Percentiles rank a stretch among this genome's conserved stretches.
These are phyloP conservation scores for Penicillium sp. DNA, from an alignment of 2,329 filamentous ascomycete species.

Conservation along the genomic window DNA sequence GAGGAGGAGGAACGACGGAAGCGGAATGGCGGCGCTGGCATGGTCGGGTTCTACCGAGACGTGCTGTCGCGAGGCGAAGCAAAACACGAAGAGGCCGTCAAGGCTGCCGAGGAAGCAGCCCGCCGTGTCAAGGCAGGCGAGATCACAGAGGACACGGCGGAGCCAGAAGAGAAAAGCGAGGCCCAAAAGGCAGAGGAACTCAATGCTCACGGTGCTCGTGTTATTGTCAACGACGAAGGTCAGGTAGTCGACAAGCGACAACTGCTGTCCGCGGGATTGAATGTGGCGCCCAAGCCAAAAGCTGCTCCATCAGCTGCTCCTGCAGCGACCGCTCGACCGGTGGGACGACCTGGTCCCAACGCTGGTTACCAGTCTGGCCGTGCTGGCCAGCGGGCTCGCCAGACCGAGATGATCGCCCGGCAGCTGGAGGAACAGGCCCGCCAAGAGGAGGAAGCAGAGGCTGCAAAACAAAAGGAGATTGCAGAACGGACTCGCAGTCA, in stretches of 20 bases:
- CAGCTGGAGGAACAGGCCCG: slow-evolving; percentile 55
- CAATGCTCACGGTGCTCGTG: slow-evolving; percentile 47
- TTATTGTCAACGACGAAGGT: slow-evolving; percentile 60
- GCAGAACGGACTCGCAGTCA: slow-evolving; percentile 54
- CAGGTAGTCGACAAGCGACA: slow-evolving; percentile 61
- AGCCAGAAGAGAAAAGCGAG: slow-evolving; percentile 42
- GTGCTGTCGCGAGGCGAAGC: slow-evolving; percentile 56
- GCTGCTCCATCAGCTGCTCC: slow-evolving; percentile 16
- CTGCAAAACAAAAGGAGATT: slow-evolving; percentile 49
- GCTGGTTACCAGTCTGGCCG: slow-evolving; percentile 37
- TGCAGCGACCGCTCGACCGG: slow-evolving; percentile 17
- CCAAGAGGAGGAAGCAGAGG: slow-evolving; percentile 54
- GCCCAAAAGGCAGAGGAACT: slow-evolving; percentile 54
- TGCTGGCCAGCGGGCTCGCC: slow-evolving; percentile 48
- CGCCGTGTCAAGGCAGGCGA: slow-evolving; percentile 34
- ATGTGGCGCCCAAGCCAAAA: slow-evolving; percentile 54
- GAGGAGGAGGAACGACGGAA: slow-evolving; percentile 49
- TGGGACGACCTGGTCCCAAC: slow-evolving; percentile 19
- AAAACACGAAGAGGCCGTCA: slow-evolving; percentile 53
- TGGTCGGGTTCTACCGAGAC: slow-evolving; percentile 57
- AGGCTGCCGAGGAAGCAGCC: slow-evolving; percentile 48
- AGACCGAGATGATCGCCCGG: slow-evolving; percentile 56
- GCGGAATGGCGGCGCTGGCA: slow-evolving; percentile 48
- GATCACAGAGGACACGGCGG: slow-evolving; percentile 25
- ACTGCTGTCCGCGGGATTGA: slow-evolving; percentile 57